phyloP scores from a whole-genome alignment of 805 yeast genomes.

The Teunomyces tritomae region DNA sequence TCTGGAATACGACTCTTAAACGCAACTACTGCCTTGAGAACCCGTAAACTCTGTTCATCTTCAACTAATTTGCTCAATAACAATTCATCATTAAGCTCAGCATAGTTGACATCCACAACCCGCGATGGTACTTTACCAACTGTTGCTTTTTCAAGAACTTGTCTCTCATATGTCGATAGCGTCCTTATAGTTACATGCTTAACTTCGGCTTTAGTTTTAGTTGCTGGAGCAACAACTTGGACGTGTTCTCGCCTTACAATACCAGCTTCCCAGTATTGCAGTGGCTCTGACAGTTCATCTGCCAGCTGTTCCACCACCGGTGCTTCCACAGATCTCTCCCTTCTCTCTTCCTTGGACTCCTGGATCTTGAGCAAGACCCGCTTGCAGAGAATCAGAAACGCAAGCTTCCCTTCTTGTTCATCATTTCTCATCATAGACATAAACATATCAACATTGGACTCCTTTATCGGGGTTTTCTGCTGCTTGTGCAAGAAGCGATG shows the following conservation, averaged over 20 bases:
- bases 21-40: conserved; percentile 12
- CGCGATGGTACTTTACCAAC: conserved; percentile 2
- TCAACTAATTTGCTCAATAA: conserved; percentile 9
- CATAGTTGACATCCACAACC: conserved; percentile 7
- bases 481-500: not conserved
- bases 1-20: conserved; percentile 10
- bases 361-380: conserved; percentile 12
- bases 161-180: not conserved
- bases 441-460: conserved; percentile 3
- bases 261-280: conserved; percentile 6
- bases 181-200: not conserved
- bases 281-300: not conserved
- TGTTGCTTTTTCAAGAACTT: not conserved
- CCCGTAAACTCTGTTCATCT: conserved; percentile 4
- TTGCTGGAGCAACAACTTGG: not conserved
- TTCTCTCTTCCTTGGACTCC: conserved; percentile 6
- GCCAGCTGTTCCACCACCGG: not conserved
- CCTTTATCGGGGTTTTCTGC: not conserved
- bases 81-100: conserved; percentile 7
- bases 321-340: not conserved
- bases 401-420: conserved; percentile 13
- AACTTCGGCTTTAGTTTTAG: not conserved
- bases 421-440: conserved; percentile 11
- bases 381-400: conserved; percentile 13
- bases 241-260: not conserved